A percentile compares a stretch with the other conserved stretches of the same genome.
Evolutionary conservation across 2,329 filamentous ascomycete species (phyloP).

Genomic region (Xylariomycetidae sp.): DNA sequence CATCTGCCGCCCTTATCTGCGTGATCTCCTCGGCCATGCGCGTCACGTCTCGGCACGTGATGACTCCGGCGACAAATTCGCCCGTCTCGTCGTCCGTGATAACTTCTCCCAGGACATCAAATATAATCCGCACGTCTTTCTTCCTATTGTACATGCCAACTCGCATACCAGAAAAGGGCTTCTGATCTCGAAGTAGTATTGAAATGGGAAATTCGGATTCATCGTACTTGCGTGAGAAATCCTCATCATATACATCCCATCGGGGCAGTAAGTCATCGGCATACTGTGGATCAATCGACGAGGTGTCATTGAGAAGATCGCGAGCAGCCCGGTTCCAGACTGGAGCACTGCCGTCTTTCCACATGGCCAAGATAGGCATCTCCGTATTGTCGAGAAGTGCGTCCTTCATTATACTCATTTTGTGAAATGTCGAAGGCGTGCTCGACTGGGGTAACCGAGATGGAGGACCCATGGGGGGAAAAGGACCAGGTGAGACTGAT

Average conservation of each 20-base stretch:
- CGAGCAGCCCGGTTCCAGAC: conserved; percentile 67
- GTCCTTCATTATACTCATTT: conserved; percentile 71
- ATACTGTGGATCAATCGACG: conserved; percentile 36
- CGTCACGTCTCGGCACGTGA: conserved; percentile 70
- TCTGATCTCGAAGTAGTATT: conserved; percentile 56
- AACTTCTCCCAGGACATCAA: conserved; percentile 63
- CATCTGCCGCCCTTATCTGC: conserved; percentile 65
- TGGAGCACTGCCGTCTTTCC: conserved; percentile 71
- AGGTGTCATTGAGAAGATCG: conserved; percentile 42
- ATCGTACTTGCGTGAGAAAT: conserved; percentile 56
- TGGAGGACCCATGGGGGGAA: conserved; percentile 65
- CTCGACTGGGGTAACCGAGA: conserved; percentile 48
- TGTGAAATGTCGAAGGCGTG: conserved; percentile 64
- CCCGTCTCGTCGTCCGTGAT: conserved; percentile 62
- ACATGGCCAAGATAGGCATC: conserved; percentile 73
- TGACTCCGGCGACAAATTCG: conserved; percentile 69
- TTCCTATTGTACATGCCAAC: conserved; percentile 58
- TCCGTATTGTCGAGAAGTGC: conserved; percentile 70
- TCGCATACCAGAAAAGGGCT: conserved; percentile 53
- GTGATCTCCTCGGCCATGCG: conserved; percentile 64
- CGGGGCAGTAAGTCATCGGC: conserved; percentile 53
- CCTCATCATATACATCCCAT: conserved; percentile 61
- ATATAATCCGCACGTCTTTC: conserved; percentile 50
- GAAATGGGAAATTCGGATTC: conserved; percentile 63
- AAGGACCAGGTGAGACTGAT: conserved; percentile 52